Evolutionary conservation across 305 asterid species (phyloP).

Genomic region (Fraxinus paxiana): DNA sequence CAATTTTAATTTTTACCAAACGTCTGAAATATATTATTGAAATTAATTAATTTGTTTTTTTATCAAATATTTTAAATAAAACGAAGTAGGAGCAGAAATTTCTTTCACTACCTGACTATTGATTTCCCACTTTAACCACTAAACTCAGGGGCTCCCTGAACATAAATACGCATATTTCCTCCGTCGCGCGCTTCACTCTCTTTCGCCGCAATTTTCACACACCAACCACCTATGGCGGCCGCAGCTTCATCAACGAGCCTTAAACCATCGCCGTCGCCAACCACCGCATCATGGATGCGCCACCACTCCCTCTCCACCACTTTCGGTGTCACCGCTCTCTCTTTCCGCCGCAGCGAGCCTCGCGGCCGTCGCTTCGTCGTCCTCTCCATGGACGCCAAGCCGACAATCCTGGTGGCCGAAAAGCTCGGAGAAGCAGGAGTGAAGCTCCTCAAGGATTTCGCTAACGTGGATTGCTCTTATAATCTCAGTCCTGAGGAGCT

Average conservation of each 20-base stretch:
- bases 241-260: conserved; percentile 51
- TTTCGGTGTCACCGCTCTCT: conserved; percentile 36
- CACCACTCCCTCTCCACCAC: conserved; percentile 37
- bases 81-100: neutral
- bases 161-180: neutral
- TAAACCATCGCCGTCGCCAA: conserved; percentile 37
- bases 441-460: conserved; percentile 53
- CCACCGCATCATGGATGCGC: conserved; percentile 45
- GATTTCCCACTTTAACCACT: neutral
- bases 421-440: conserved; percentile 86
- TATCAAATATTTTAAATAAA: too few relatives aligned
- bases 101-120: neutral
- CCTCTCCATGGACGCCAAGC: conserved; percentile 73
- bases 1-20: too few relatives aligned
- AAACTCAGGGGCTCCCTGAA: neutral
- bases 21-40: too few relatives aligned
- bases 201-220: neutral
- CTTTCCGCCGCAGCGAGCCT: conserved; percentile 30
- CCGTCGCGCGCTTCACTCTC: neutral
- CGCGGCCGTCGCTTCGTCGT: conserved; percentile 47
- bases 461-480: conserved; percentile 50
- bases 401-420: conserved; percentile 84
- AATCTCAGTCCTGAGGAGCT: conserved; percentile 34
- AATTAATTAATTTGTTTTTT: too few relatives aligned
- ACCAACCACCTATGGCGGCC: conserved; percentile 41